phyloP scores from a whole-genome alignment of 768 basidiomycete species.

The Amanita molliuscula region DNA sequence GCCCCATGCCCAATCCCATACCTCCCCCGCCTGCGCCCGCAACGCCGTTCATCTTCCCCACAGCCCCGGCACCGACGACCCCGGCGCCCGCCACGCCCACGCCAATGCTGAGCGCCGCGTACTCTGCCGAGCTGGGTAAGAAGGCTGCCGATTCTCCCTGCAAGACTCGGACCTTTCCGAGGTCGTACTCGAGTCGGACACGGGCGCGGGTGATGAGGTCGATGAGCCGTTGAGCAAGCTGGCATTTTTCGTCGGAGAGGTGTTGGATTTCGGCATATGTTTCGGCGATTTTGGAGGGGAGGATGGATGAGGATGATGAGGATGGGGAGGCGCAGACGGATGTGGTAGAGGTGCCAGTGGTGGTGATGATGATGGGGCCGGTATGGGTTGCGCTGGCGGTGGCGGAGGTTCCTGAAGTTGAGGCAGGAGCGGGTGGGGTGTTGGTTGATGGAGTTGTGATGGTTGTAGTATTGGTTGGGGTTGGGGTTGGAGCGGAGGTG shows the following conservation, averaged over 20 bases:
- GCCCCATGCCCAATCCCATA: background rate
- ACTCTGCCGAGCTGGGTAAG: conserved; percentile 14
- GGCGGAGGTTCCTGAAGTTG: background rate
- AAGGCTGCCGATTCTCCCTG: conserved; percentile 27
- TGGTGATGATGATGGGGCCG: conserved; percentile 11
- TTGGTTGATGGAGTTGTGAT: conserved; percentile 18
- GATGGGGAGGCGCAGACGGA: conserved; percentile 12
- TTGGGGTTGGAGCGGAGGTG: conserved; percentile 12
- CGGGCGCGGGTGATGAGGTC: conserved; percentile 38
- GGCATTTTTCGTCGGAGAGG: conserved; percentile 35
- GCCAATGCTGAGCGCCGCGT: conserved; percentile 7
- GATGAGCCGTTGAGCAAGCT: conserved; percentile 35
- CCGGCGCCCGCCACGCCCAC: conserved; percentile 4
- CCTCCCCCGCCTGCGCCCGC: background rate
- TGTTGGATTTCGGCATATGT: conserved; percentile 36
- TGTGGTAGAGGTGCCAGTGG: conserved; percentile 17
- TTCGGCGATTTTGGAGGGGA: conserved; percentile 33
- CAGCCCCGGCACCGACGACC: background rate
- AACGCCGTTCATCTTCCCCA: background rate
- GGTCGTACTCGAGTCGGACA: conserved; percentile 39
- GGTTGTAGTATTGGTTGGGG: background rate
- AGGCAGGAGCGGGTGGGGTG: conserved; percentile 30
- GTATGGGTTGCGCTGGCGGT: conserved; percentile 9
- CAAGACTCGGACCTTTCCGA: conserved; percentile 33
- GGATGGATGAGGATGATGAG: conserved; percentile 16